phyloP scores from a whole-genome alignment of 1,139 yeast genomes.

The Fermentozyma sake region DNA sequence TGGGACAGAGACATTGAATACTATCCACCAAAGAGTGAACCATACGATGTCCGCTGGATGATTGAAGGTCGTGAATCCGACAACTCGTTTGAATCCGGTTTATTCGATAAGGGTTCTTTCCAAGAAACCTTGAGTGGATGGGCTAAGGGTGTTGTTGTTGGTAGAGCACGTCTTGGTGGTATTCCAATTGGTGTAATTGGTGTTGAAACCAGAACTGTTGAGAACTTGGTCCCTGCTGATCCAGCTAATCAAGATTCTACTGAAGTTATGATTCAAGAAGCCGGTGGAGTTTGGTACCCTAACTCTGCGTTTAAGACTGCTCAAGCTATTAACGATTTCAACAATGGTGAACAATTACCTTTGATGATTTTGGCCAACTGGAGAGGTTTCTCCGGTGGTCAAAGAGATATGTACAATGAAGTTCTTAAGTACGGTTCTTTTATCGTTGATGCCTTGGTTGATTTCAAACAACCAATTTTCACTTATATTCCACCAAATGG shows the following conservation, averaged over 20 bases:
- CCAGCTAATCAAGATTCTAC: slow-evolving; percentile 97
- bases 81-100: slow-evolving; percentile 70
- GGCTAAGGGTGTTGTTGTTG: slow-evolving; percentile 98
- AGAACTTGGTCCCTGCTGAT: slow-evolving; percentile 90
- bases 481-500: slow-evolving; percentile 97
- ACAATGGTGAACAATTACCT: slow-evolving; percentile 95
- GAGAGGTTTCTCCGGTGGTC: slow-evolving; percentile 99
- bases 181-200: slow-evolving; percentile 97
- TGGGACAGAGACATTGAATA: slow-evolving; percentile 95
- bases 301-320: slow-evolving; percentile 98
- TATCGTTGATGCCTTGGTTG: slow-evolving; percentile 95
- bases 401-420: slow-evolving; percentile 98
- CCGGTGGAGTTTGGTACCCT: slow-evolving; percentile 99
- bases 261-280: slow-evolving; percentile 84
- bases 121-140: slow-evolving; percentile 97
- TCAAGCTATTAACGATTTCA: slow-evolving; percentile 95
- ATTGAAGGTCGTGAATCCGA: slow-evolving; percentile 74
- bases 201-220: slow-evolving; percentile 88
- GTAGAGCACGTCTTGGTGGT: slow-evolving; percentile 98
- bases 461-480: slow-evolving; percentile 92
- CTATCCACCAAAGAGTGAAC: slow-evolving; percentile 65
- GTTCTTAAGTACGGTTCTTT: slow-evolving; percentile 94
- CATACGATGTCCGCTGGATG: slow-evolving; percentile 93
- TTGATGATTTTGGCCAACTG: slow-evolving; percentile 97
- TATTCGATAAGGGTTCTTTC: slow-evolving; percentile 89